phyloP scores from a whole-genome alignment of 2,329 filamentous ascomycete species.

The Scytalidium sp. region DNA sequence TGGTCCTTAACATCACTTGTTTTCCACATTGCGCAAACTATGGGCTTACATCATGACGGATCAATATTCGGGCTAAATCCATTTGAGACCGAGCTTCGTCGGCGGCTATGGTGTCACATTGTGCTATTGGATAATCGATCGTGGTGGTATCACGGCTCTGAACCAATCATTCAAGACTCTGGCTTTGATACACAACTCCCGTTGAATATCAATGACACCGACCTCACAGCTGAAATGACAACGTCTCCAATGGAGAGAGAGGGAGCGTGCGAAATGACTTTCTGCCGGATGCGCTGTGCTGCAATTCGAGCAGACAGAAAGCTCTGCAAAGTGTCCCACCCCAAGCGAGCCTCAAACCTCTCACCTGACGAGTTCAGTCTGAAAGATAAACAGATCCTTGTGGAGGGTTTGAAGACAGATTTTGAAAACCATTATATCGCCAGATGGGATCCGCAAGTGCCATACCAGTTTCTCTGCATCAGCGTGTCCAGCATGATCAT shows the following conservation, averaged over 20 bases:
- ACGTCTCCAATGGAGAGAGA: neutral
- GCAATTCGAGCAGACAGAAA: no score
- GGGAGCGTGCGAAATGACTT: slow-evolving; percentile 2
- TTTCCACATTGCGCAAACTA: slow-evolving; percentile 33
- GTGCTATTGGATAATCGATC: slow-evolving; percentile 52
- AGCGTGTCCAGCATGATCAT: no score
- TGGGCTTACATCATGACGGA: slow-evolving; percentile 38
- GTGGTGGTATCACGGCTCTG: slow-evolving; percentile 50
- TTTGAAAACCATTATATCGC: no score
- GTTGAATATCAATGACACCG: slow-evolving; percentile 21
- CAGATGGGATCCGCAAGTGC: no score
- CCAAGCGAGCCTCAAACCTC: no score
- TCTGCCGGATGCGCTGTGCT: neutral
- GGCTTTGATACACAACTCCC: slow-evolving; percentile 27
- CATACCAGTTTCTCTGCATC: no score
- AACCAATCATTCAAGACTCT: slow-evolving; percentile 9
- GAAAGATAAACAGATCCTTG: no score
- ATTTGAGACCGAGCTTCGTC: slow-evolving; percentile 56
- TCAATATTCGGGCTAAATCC: slow-evolving; percentile 28
- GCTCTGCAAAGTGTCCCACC: no score
- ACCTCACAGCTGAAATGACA: slow-evolving; percentile 1
- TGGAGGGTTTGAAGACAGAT: no score
- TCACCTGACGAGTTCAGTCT: no score
- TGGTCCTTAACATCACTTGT: slow-evolving; percentile 6
- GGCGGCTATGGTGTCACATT: slow-evolving; percentile 59